Base-by-base conservation (phyloP, 2,329 filamentous ascomycete species). In the Botrytis sinoallii region DNA sequence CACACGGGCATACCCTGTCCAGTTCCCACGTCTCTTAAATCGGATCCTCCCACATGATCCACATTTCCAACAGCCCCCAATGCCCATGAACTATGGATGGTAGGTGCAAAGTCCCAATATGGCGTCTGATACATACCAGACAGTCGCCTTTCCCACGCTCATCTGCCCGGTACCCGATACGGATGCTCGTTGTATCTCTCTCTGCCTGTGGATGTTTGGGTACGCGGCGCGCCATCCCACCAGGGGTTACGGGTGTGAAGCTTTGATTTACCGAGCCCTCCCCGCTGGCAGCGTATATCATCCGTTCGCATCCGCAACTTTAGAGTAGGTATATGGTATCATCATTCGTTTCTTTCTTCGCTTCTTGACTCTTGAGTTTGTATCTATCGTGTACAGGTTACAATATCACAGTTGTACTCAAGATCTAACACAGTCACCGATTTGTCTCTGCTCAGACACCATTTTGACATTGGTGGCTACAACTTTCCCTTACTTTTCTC, bases 401-500 rank as follows among this genome's bases (percentile, higher is more conserved):
- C 42, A 70, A 61, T 35, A 63, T 40, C 44, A 46, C 35, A 44
- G n/a, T 52, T 73, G 71, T 61, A 60, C 63, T 29, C 64, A 32
- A 60, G 29, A 35, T 60, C n/a, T 48, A n/a, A 66, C 32, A 72
- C 38, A 29, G 42, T 57, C 32, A n/a, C 46, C 57, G 9, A 66
- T 38, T 42, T 69, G 71, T 69, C 64, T 72, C 71, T 69, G 52
- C n/a, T 46, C 52, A 60, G 71, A 69, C 71, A 42, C 42, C 64
- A 59, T 44, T 32, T 61, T 59, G 64, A 73, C 25, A 63, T 74
- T 77, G 76, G 75, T 73, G 76, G 75, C 76, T 76, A 77, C 75
- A 78, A 74, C 76, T 78, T 74, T 77, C 46, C 72, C 52, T 59
- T 73, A 57, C 70, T 71, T 66, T 73, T 64, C 74, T 75, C 76